Percentiles rank a stretch among this genome's conserved stretches.
phyloP scores from a whole-genome alignment of 1,284 basidiomycete species.

The Termitomyces sp. region DNA sequence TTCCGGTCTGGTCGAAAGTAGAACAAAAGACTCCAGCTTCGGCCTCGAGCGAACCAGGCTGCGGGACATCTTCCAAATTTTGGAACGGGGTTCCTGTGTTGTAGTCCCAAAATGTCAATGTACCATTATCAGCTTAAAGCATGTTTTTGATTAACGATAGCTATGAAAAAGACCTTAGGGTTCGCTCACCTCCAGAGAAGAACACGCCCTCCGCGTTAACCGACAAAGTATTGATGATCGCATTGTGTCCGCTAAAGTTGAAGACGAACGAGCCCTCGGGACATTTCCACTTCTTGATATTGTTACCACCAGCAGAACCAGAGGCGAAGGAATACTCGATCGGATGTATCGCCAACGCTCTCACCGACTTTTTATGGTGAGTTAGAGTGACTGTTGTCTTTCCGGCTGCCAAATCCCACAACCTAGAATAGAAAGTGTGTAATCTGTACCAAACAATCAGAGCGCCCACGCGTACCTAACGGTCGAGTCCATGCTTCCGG shows the following conservation, averaged over 20 bases:
- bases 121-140: constrained; percentile 77
- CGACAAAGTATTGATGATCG: constrained; percentile 94
- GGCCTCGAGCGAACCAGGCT: constrained; percentile 95
- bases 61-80: constrained; percentile 88
- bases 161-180: not conserved
- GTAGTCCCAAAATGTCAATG: constrained; percentile 91
- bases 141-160: not conserved
- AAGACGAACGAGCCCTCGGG: constrained; percentile 93
- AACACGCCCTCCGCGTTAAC: constrained; percentile 96
- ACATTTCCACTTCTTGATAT: constrained; percentile 99
- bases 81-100: constrained; percentile 94
- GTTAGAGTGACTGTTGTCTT: constrained; percentile 94
- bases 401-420: constrained; percentile 99
- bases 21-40: constrained; percentile 96
- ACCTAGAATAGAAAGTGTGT: constrained; percentile 35
- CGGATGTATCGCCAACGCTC: constrained; percentile 90
- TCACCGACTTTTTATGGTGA: constrained; percentile 98
- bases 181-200: constrained; percentile 79
- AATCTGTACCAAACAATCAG: not conserved
- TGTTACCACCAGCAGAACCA: constrained; percentile 93
- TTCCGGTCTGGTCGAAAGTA: constrained; percentile 94
- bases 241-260: constrained; percentile 95
- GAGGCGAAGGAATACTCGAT: constrained; percentile 96
- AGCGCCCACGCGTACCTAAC: constrained; percentile 56
- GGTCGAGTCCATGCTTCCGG: constrained; percentile 97